Base-by-base conservation (phyloP, 345 rosid genomes). In the Lepidium aucheri region DNA sequence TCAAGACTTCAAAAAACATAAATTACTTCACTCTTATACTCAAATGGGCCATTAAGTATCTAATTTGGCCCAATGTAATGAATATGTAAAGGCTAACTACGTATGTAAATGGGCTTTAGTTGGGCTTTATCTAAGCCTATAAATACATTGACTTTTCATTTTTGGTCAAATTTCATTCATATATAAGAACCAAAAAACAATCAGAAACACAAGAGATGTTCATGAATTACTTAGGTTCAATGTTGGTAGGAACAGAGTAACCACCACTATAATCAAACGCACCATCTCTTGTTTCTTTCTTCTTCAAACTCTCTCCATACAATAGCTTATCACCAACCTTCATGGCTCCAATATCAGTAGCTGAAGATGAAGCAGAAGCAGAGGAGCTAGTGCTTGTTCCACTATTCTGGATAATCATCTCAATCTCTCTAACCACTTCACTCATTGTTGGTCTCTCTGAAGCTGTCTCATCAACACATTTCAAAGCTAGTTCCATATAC, bases 401-500 rank as follows among this genome's bases (percentile, higher is more conserved):
- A 40, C 90, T 89, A 35, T 82, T 83, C 54, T 89, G 91, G 47
- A 87, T 42, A 9, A 92, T 82, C 7, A 76, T 82, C 79, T 92
- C 98, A 4, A 92, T 82, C 44, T 73, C 84, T 74, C 87, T 92
- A 9, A 89, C 95, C 8, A 84, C 90, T 40, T 86, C 89, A 13
- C 93, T 87, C 95, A 87, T 89, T 3, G 89, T 85, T 26, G 99
- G 99, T 11, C 97, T 87, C 68, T 88, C 89, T 28, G 77, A 38
- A 9, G 95, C 95, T 10, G 89, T 82, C 74, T 94, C 99, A 65
- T 94, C 95, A 0, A 88, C 92, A 49, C 99, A 90, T 54, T 84
- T 88, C 76, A 90, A 36, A 3, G 97, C 92, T 73, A 94, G 55
- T 15, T 85, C 97, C 81, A 90, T 6, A 66, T 83, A 88, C 53